Conservation (phyloP, 306 rosid genomes). For the Cicer arietinum region DNA sequence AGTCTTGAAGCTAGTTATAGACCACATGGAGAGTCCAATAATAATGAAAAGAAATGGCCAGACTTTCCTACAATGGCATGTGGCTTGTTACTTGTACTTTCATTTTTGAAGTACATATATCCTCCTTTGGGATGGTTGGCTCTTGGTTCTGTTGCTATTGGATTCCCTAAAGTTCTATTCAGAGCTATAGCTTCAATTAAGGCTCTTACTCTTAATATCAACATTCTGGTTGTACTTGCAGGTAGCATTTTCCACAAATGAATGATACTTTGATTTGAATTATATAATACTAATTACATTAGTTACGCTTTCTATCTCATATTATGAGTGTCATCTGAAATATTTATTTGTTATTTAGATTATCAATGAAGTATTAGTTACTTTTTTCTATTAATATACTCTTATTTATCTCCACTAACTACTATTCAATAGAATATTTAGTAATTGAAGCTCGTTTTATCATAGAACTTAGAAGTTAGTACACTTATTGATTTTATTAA, state of each 20-base stretch:
- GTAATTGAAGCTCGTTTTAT: no score
- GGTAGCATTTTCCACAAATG: constrained; percentile 52
- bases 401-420: no score
- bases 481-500: no score
- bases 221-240: constrained; percentile 72
- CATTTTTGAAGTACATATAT: constrained; percentile 65
- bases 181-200: constrained; percentile 61
- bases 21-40: constrained; percentile 55
- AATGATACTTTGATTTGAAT: background rate
- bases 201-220: constrained; percentile 71
- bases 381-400: no score
- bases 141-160: constrained; percentile 68
- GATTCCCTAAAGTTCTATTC: constrained; percentile 59
- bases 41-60: constrained; percentile 68
- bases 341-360: no score
- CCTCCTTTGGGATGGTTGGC: constrained; percentile 71
- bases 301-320: no score
- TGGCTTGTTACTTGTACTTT: constrained; percentile 64
- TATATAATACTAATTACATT: background rate
- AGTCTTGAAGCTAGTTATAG: constrained; percentile 78
- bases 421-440: no score
- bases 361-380: no score
- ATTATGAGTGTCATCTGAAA: no score
- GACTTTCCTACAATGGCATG: constrained; percentile 60
- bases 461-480: no score